Base-by-base conservation (phyloP, 2,329 filamentous ascomycete species). In the Rhynchosporium agropyri region DNA sequence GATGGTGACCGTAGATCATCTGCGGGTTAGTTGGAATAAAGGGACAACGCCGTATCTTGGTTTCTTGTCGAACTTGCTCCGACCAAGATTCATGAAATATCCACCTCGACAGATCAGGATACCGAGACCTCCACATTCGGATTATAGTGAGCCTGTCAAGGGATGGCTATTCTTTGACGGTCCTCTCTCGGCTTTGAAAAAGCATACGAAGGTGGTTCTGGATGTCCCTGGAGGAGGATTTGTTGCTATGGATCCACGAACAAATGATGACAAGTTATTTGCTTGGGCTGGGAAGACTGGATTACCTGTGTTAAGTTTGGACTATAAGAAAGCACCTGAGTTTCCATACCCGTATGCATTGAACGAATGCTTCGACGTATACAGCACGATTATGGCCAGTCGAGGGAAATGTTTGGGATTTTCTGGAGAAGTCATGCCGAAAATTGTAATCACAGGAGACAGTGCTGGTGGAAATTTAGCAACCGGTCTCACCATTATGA, bases 131-230 rank as follows among this genome's bases (percentile, higher is more conserved):
- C 78, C 81, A 31, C 85, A 86, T 42, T 97, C 92, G 67, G 87
- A 91, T 66, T 97, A 97, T 76, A 88, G 83, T 59, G 92, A 96
- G 46, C 89, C 92, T 0, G 87, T 97, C 0, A 83, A 86, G 62
- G 94, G 85, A 1, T 98, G 94, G 93, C 80, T 99, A 38, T 99
- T 97, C 76, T 99, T 93, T 71, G 92, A 98, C 72, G 95, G 95
- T 0, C 89, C 93, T 0, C 77, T 97, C 7, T 86, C 88, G 2
- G 88, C 92, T 53, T 79, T 97, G 51, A 86, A 87, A 71, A 84
- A 89, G 48, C 89, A 96, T 73, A 88, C 84, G 57, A 89, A 89
- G 70, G 76, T 99, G 33, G 84, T 99, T 1, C 74, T 99, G 42
- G 95, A 99, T 75, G 87, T 98, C 3, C 95, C 95, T 0, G 95